Conservation (phyloP, 768 basidiomycete species). For the Xerocomus potaroensis region DNA sequence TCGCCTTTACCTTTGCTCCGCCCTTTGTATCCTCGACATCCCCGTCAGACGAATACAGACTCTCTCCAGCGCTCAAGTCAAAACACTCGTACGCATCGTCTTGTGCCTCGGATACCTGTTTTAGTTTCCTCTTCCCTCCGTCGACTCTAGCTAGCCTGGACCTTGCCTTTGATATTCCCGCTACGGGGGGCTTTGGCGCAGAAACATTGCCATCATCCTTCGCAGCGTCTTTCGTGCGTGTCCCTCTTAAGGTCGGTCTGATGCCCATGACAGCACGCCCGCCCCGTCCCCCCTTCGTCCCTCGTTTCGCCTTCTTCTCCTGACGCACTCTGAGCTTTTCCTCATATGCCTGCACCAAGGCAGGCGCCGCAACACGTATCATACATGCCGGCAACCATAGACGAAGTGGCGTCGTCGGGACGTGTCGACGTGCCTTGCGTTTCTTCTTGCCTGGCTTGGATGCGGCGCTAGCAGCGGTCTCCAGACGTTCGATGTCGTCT, state of each 20-base stretch:
- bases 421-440: constrained; percentile 25
- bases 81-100: constrained; percentile 26
- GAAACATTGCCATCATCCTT: neutral
- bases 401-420: constrained; percentile 51
- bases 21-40: neutral
- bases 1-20: constrained; percentile 8
- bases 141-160: constrained; percentile 5
- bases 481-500: constrained; percentile 24
- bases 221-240: neutral
- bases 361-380: constrained; percentile 62
- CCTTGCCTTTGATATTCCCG: constrained; percentile 4
- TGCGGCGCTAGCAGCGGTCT: constrained; percentile 23
- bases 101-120: constrained; percentile 22
- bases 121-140: constrained; percentile 16
- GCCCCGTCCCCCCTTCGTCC: constrained; percentile 17
- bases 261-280: neutral
- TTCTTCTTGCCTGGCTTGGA: constrained; percentile 18
- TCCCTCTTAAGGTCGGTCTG: constrained; percentile 1
- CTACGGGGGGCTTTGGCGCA: constrained; percentile 1
- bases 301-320: constrained; percentile 34
- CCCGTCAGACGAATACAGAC: constrained; percentile 17
- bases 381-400: constrained; percentile 86
- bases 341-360: constrained; percentile 60
- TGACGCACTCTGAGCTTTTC: constrained; percentile 49
- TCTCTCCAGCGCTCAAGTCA: constrained; percentile 23